Conservation (phyloP, 2,329 filamentous ascomycete species). For the Apiospora hydei region DNA sequence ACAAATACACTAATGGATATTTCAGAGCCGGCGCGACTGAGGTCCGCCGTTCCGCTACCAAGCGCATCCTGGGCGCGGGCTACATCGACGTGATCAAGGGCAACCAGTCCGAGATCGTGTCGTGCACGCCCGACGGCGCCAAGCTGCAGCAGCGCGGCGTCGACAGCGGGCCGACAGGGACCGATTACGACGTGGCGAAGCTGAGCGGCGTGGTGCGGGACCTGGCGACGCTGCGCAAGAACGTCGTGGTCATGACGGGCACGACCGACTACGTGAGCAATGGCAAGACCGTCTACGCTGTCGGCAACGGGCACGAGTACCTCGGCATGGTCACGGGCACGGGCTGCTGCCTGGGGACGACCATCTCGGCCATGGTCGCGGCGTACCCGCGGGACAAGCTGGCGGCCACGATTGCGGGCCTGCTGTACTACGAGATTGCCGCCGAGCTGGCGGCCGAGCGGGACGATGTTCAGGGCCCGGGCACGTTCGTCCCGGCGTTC, state of each 20-base stretch:
- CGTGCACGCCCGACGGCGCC: slow-evolving; percentile 53
- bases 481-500: slow-evolving; percentile 86
- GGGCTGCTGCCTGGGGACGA: slow-evolving; percentile 86
- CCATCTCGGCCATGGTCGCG: slow-evolving; percentile 78
- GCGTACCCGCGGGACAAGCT: slow-evolving; percentile 69
- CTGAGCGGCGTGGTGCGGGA: slow-evolving; percentile 68
- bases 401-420: slow-evolving; percentile 73
- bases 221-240: slow-evolving; percentile 72
- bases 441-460: slow-evolving; percentile 74
- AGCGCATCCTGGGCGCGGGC: slow-evolving; percentile 73
- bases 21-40: slow-evolving; percentile 77
- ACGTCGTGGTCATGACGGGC: slow-evolving; percentile 84
- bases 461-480: slow-evolving; percentile 75
- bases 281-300: slow-evolving; percentile 68
- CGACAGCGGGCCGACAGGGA: slow-evolving; percentile 69
- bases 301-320: slow-evolving; percentile 79
- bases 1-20: not conserved
- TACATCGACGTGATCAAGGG: slow-evolving; percentile 92
- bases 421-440: slow-evolving; percentile 78
- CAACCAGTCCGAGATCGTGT: slow-evolving; percentile 92
- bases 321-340: slow-evolving; percentile 78
- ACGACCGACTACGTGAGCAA: slow-evolving; percentile 79
- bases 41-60: slow-evolving; percentile 74
- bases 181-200: slow-evolving; percentile 53
- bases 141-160: slow-evolving; percentile 78